Base-by-base conservation (phyloP, 2,329 filamentous ascomycete species). In the Dactylonectria estremocensis region DNA sequence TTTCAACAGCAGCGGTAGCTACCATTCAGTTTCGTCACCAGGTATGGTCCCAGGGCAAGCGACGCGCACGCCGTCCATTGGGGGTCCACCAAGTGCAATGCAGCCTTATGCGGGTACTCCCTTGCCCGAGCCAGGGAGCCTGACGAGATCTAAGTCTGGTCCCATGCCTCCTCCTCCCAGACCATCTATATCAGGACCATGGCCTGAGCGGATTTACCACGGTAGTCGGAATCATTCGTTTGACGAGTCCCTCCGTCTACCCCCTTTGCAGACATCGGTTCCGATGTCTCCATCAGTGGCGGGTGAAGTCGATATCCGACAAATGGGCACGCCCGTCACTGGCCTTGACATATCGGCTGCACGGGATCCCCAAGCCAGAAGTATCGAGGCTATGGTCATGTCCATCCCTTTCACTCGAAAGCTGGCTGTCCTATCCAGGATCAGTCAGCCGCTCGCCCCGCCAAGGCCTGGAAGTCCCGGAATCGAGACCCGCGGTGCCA, bases 401-500 rank as follows among this genome's bases (percentile, higher is more conserved):
- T 89, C 86, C 28, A 92, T 96, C 58, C 88, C 92, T 0, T 92
- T 93, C 74, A 81, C 90, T 50, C 90, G 90, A 71, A 97, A 97
- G 80, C 89, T 97, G 73, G 90, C 90, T 55, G 87, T 95, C 2
- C 85, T 98, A 37, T 86, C 90, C 16, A 91, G 90, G 68, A 94
- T 98, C 71, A 92, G 92, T 52, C 93, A 92, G 24, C 90, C 93
- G 0, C 83, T 93, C 14, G 81, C 83, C 6, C 73, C 82, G 16
- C 76, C 82, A 1, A 75, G 78, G 5, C 78, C 80, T 3, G 77
- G 75, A 7, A 74, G 73, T 4, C 70, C 75, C 3, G 69, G 69
- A 2, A 77, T 80, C 66, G 81, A 84, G 72, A 83, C 84, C 7
- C 89, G 95, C n/a, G 95, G 95, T 0, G 89, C 93, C 0, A 88